Base-by-base conservation (phyloP, 495 filamentous ascomycete genomes). In the Penicillium antarcticum region DNA sequence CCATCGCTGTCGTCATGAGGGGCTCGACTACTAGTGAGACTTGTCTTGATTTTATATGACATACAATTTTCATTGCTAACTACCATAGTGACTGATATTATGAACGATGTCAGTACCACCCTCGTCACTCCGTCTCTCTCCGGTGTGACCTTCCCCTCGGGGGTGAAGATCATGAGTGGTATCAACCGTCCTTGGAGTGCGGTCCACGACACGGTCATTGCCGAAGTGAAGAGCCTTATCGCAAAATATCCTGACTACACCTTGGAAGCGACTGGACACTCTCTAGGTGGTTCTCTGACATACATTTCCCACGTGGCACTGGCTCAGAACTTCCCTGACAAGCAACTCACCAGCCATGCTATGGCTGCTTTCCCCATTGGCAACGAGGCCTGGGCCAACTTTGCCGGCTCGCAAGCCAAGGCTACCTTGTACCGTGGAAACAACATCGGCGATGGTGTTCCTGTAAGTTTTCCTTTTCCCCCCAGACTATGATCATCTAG, bases 321-420 rank as follows among this genome's bases (percentile, higher is more conserved):
- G 19, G 52, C 63, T 1, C 55, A 66, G 45, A 67, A 68, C 33
- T 70, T 70, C 45, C 67, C 67, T 7, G 52, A 39, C 7, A 67
- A 61, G 46, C 8, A 45, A 13, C 43, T 69, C n/a, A 65, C 53
- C 3, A 65, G 67, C 48, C 65, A 61, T 62, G 65, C 67, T 0
- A 33, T 69, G 36, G 67, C 67, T 52, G 67, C 67, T 3, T 70
- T 63, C 18, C 67, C 67, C 6, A 70, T 70, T 45, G 67, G 67
- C 2, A 68, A 68, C 36, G 32, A 34, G n/a, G 65, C 55, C 3
- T 70, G 62, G 57, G 67, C 65, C 13, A 51, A 42, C 21, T 68
- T 65, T 54, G 67, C 56, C 5, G 19, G 46, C 3, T 54, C 56
- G 16, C 63, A 65, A 31, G 26, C 26, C 7, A 55, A 45, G 19